Evolutionary conservation across 176 grass and related monocot genomes (phyloP), one percentile per base, ranked within the genome.

Genomic region (Aegilops tauschii): DNA sequence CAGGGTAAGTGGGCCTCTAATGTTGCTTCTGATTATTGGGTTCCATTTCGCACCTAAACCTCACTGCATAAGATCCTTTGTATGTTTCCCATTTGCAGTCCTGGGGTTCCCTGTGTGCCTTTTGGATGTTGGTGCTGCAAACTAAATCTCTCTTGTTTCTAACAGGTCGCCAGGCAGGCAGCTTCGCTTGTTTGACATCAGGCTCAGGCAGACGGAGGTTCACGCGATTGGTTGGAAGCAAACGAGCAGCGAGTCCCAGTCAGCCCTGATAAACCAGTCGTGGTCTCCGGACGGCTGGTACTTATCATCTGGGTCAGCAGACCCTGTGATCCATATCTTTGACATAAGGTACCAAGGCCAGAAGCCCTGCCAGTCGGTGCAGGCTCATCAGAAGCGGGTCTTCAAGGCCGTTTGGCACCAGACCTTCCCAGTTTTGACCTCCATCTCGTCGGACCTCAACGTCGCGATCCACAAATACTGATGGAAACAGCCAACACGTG

Each of bases 371-470:
- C 97, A 96, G 65, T 96, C 97, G 0, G 88, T 98, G 40, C 92
- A 93, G 47, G 94, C 97, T 3, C 97, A 94, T 34, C 90, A 98
- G 29, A 98, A 98, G 62, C 88, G 97, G 62, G 97, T 98, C n/a
- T 96, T 98, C 8, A 98, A 98, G 85, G 97, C 97, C 25, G 65
- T 96, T 45, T 96, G 97, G 94, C 97, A 98, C 77, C 88, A 87
- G 28, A 94, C 94, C 0, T 80, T 87, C 52, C 97, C 92, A 65
- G 72, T 93, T 79, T 72, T 98, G 30, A 94, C 94, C 72, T 98
- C 97, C 27, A 98, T 98, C 88, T 98, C 97, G 0, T 98, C 97
- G 1, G 97, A 98, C 83, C 97, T 96, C 39, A 96, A 96, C 76
- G 85, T 99, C 35, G 97, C 90, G 64, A 77, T 99, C 59, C 97